These are phyloP conservation scores for Ramalina intermedia DNA, from an alignment of 495 filamentous ascomycete genomes.

Conservation along the genomic window DNA sequence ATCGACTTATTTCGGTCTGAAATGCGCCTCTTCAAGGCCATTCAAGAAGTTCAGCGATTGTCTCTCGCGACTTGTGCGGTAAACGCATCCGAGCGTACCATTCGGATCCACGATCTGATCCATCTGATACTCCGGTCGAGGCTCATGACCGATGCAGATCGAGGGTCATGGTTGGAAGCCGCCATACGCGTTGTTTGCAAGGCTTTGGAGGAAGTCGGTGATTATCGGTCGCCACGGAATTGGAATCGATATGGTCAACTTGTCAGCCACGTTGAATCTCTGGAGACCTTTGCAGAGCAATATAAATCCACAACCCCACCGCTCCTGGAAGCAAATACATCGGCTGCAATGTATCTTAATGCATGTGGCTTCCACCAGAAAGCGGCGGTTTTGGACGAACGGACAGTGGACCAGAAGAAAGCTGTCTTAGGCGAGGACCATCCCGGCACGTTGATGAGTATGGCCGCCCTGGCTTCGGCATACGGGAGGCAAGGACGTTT, in stretches of 20 bases:
- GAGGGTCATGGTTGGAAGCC: conserved; percentile 3
- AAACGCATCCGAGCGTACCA: neutral
- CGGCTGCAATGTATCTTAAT: conserved; percentile 5
- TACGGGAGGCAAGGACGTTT: conserved; percentile 17
- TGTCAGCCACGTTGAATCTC: conserved; percentile 8
- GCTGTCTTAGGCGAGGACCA: conserved; percentile 10
- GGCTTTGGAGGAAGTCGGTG: conserved; percentile 4
- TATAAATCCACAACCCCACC: neutral
- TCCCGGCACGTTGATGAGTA: conserved; percentile 16
- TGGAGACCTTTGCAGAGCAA: conserved; percentile 7
- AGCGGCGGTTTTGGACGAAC: conserved; percentile 1
- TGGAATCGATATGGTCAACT: conserved; percentile 8
- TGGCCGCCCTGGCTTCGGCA: conserved; percentile 20
- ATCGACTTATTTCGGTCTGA: neutral
- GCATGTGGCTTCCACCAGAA: conserved; percentile 7
- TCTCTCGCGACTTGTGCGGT: neutral
- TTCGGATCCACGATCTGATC: conserved; percentile 4
- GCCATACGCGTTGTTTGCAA: conserved; percentile 5
- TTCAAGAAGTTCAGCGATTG: conserved; percentile 4
- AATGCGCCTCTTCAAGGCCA: conserved; percentile 1
- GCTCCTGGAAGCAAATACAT: conserved; percentile 8
- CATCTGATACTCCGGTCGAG: conserved; percentile 1
- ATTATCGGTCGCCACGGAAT: conserved; percentile 1
- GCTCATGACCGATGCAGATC: conserved; percentile 2
- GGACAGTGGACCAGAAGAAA: neutral